These are phyloP conservation scores for Jatropha podagrica DNA, from an alignment of 441 rosid species.

Conservation along the genomic window DNA sequence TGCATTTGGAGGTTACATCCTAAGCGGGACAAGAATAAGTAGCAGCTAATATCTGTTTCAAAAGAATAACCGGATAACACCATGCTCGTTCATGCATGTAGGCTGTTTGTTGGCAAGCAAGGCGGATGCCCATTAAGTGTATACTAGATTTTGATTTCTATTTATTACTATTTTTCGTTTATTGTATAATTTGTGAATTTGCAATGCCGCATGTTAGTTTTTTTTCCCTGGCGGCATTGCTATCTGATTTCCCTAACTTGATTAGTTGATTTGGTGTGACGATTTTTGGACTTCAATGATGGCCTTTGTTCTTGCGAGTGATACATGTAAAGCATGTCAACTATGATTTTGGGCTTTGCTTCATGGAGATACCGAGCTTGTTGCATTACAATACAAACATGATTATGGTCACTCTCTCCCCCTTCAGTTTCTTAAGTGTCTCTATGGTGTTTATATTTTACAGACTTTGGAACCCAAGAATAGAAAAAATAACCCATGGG, in stretches of 20 bases:
- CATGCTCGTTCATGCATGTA: background rate
- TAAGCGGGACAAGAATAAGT: conserved; percentile 67
- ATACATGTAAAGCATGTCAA: too few species aligned
- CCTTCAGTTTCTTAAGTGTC: too few species aligned
- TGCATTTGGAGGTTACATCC: conserved; percentile 76
- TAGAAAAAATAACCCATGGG: too few species aligned
- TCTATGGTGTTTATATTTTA: too few species aligned
- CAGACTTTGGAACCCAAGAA: too few species aligned
- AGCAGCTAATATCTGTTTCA: conserved; percentile 24
- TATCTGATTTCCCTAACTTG: background rate
- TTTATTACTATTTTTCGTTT: background rate
- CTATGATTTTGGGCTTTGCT: too few species aligned
- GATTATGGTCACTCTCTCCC: too few species aligned
- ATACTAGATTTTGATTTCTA: background rate
- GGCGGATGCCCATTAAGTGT: background rate
- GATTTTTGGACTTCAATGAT: background rate
- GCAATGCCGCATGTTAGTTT: background rate
- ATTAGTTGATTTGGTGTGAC: background rate
- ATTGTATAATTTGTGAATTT: background rate
- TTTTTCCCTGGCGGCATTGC: background rate
- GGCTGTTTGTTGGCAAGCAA: background rate
- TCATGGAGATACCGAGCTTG: too few species aligned
- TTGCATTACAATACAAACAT: too few species aligned
- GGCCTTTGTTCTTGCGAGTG: background rate
- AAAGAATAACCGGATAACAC: background rate